Evolutionary conservation across 2,329 filamentous ascomycete genomes (phyloP).

Genomic region (Venturiaceae sp.): DNA sequence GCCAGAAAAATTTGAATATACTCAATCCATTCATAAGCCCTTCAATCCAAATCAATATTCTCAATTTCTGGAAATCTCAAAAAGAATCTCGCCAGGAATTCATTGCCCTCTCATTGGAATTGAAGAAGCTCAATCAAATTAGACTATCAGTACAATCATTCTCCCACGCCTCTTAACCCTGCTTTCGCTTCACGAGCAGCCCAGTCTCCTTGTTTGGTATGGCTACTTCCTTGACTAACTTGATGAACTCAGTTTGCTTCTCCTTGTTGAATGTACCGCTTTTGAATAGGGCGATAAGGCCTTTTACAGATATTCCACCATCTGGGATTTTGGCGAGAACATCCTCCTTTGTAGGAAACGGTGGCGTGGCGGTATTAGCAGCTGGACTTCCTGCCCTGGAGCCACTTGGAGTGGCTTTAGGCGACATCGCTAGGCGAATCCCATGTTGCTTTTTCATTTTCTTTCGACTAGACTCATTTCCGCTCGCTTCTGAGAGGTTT

Average conservation of each 20-base stretch:
- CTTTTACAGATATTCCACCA: constrained; percentile 31
- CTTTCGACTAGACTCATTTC: constrained; percentile 78
- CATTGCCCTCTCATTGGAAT: no score
- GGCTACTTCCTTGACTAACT: constrained; percentile 29
- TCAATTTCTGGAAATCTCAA: no score
- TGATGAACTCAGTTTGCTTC: constrained; percentile 27
- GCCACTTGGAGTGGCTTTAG: constrained; percentile 19
- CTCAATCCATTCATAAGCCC: no score
- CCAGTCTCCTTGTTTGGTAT: background rate
- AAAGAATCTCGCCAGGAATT: no score
- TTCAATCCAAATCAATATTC: no score
- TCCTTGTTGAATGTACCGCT: constrained; percentile 25
- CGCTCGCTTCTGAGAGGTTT: constrained; percentile 80
- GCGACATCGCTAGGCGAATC: constrained; percentile 58
- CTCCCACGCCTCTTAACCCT: no score
- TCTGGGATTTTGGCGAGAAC: constrained; percentile 33
- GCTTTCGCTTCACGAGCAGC: background rate
- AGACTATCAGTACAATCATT: background rate
- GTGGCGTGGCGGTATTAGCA: constrained; percentile 11
- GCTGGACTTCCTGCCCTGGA: constrained; percentile 21
- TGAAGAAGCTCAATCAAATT: background rate
- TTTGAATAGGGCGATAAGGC: constrained; percentile 32
- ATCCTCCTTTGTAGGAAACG: constrained; percentile 32
- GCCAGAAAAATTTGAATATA: no score
- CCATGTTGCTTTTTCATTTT: constrained; percentile 41